phyloP scores from a whole-genome alignment of 2,329 filamentous ascomycete species.

The Penicillium sp. region DNA sequence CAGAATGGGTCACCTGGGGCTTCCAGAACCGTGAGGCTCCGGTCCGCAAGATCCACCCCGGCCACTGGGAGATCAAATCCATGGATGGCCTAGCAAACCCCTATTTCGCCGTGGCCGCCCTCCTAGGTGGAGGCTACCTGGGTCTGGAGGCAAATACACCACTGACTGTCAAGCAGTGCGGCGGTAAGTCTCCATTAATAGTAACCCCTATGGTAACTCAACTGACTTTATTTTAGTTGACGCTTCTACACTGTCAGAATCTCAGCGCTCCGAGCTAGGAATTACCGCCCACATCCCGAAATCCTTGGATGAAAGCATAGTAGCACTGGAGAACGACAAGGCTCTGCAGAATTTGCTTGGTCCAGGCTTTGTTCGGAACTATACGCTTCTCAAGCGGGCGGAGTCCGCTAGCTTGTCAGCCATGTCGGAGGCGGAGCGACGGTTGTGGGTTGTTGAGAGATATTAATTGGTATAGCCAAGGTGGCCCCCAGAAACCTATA shows the following conservation, averaged over 20 bases:
- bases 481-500: not conserved
- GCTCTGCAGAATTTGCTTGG: slow-evolving; percentile 32
- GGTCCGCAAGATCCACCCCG: slow-evolving; percentile 64
- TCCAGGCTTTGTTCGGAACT: slow-evolving; percentile 25
- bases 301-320: slow-evolving; percentile 35
- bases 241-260: slow-evolving; percentile 31
- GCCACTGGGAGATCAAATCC: slow-evolving; percentile 76
- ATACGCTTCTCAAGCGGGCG: slow-evolving; percentile 34
- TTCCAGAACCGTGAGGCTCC: slow-evolving; percentile 77
- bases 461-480: slow-evolving; percentile 26
- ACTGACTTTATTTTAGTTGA: slow-evolving; percentile 27
- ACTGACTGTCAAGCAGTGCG: slow-evolving; percentile 35
- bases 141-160: slow-evolving; percentile 47
- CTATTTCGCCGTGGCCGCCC: slow-evolving; percentile 66
- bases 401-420: slow-evolving; percentile 31
- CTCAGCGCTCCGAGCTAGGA: slow-evolving; percentile 32
- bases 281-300: slow-evolving; percentile 40
- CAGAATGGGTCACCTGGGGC: slow-evolving; percentile 76
- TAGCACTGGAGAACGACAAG: slow-evolving; percentile 29
- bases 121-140: slow-evolving; percentile 60
- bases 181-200: slow-evolving; percentile 22
- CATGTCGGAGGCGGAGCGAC: slow-evolving; percentile 33
- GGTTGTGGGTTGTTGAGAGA: slow-evolving; percentile 39
- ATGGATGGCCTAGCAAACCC: slow-evolving; percentile 79
- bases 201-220: not conserved